Percentiles rank a stretch among this genome's conserved stretches.
phyloP scores from a whole-genome alignment of 805 yeast species.

The Teunomyces atbi region DNA sequence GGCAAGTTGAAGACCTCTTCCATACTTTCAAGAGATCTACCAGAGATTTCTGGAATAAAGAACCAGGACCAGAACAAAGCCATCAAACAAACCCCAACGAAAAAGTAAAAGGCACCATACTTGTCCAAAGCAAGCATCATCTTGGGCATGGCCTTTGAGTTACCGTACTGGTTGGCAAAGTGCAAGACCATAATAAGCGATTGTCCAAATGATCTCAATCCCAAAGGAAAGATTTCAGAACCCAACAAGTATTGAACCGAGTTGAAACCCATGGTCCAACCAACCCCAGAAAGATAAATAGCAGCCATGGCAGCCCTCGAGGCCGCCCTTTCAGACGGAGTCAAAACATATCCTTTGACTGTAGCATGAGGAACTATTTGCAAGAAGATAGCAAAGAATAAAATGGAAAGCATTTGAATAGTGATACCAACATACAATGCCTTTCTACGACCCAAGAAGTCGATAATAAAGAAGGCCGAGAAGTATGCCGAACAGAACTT shows the following conservation, averaged over 20 bases:
- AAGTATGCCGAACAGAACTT: conserved; percentile 49
- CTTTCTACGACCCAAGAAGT: conserved; percentile 50
- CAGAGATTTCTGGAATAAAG: conserved; percentile 50
- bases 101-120: conserved; percentile 53
- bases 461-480: conserved; percentile 54
- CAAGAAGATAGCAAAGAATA: conserved; percentile 49
- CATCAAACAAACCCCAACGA: conserved; percentile 40
- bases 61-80: conserved; percentile 49
- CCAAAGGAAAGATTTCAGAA: conserved; percentile 54
- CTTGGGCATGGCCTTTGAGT: conserved; percentile 53
- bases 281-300: conserved; percentile 49
- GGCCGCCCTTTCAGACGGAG: conserved; percentile 34
- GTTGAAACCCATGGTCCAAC: conserved; percentile 63
- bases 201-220: conserved; percentile 49
- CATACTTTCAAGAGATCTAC: conserved; percentile 52
- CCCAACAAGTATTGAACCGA: conserved; percentile 53
- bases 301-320: conserved; percentile 51
- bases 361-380: conserved; percentile 45
- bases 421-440: conserved; percentile 49
- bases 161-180: conserved; percentile 56
- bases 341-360: conserved; percentile 23
- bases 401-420: conserved; percentile 41
- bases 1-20: conserved; percentile 53
- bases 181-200: conserved; percentile 55
- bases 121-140: conserved; percentile 47